Evolutionary conservation across 2,329 filamentous ascomycete species (phyloP).

Genomic region (Beauveria caledonica): DNA sequence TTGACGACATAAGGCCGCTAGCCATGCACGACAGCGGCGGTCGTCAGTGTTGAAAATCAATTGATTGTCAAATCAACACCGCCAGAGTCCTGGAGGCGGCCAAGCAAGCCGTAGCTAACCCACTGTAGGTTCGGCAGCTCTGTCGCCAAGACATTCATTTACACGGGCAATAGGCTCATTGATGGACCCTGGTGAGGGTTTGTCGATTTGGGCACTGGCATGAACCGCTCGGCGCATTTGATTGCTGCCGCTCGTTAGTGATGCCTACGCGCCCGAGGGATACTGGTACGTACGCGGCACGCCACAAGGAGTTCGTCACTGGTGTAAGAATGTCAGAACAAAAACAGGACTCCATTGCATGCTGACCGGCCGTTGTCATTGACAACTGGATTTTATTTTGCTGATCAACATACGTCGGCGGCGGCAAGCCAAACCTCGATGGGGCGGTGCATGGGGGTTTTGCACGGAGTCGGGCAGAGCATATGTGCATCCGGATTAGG

Average conservation of each 20-base stretch:
- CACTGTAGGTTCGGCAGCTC: neutral
- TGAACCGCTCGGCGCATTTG: neutral
- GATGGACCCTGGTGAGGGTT: neutral
- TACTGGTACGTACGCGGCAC: too few relatives aligned
- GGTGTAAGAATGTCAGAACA: too few relatives aligned
- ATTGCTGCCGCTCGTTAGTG: neutral
- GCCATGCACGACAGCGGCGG: neutral
- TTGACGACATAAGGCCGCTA: neutral
- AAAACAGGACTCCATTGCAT: neutral
- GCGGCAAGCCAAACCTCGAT: conserved; percentile 3
- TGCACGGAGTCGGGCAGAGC: neutral
- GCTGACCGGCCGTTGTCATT: neutral
- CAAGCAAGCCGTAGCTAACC: neutral
- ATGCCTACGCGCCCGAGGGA: neutral
- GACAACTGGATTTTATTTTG: neutral
- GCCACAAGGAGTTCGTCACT: neutral
- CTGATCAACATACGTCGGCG: neutral
- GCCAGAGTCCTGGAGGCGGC: neutral
- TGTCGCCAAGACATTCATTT: neutral
- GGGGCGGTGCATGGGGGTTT: neutral
- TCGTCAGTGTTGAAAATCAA: neutral
- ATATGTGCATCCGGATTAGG: too few relatives aligned
- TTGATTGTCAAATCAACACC: neutral
- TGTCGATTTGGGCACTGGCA: neutral
- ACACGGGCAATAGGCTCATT: neutral